Conservation (phyloP, 768 basidiomycete genomes). For the Coprinopsis strossmayeri region DNA sequence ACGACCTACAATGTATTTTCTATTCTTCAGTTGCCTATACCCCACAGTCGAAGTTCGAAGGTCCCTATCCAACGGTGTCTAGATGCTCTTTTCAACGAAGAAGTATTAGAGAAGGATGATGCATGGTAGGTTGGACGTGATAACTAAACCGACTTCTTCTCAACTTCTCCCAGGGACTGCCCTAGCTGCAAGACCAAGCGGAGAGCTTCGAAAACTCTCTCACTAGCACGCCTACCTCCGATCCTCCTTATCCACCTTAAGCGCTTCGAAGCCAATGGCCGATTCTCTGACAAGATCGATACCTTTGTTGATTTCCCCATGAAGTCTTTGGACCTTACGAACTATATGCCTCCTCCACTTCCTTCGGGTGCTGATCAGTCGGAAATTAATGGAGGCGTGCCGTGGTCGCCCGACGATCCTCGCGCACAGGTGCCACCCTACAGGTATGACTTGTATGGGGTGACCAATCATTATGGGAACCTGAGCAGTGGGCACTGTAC, state of each 20-base stretch:
- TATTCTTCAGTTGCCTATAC: conserved; percentile 88
- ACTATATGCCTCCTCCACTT: conserved; percentile 80
- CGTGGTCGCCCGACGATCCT: conserved; percentile 58
- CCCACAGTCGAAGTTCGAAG: conserved; percentile 51
- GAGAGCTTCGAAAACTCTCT: conserved; percentile 79
- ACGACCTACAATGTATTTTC: conserved; percentile 98
- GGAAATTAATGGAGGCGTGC: conserved; percentile 37
- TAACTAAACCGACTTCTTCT: neutral
- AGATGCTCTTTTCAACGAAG: conserved; percentile 84
- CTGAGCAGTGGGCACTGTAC: conserved; percentile 93
- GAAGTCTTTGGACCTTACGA: conserved; percentile 53
- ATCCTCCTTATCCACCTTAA: conserved; percentile 90
- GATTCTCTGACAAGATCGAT: conserved; percentile 95
- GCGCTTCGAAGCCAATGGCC: conserved; percentile 85
- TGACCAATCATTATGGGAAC: conserved; percentile 95
- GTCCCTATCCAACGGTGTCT: conserved; percentile 77
- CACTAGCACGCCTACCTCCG: conserved; percentile 88
- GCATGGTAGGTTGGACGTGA: conserved; percentile 62
- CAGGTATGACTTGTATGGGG: conserved; percentile 89
- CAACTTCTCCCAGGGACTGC: conserved; percentile 66
- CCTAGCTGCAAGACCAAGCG: conserved; percentile 89
- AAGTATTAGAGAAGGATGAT: conserved; percentile 87
- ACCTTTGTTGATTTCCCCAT: conserved; percentile 89
- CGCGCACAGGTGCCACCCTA: conserved; percentile 83
- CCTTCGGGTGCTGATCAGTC: conserved; percentile 55